Base-by-base conservation (phyloP, 805 yeast species). In the Kazachstania viticola region DNA sequence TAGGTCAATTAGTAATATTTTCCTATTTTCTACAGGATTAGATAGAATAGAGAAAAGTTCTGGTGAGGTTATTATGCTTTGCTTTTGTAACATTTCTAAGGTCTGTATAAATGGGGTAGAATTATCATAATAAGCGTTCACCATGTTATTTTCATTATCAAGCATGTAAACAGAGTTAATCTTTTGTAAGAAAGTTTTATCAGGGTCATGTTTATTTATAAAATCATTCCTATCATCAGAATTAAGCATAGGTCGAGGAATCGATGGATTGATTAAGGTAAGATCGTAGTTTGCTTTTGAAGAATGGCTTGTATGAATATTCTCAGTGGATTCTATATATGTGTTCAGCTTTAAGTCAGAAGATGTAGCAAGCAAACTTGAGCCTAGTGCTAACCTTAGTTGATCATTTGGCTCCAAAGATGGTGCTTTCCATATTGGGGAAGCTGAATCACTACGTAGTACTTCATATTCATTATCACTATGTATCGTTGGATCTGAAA, bases 11-110 rank as follows among this genome's bases (percentile, higher is more conserved):
- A 67, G 32, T 15, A 67, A 36, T 15, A 52, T 14, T 15, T 41
- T 41, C 3, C 39, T 26, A 2, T 72, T 69, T 24, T 66, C 68
- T 35, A 72, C 62, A 19, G 66, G 67, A 34, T 58, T 61, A 32
- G 57, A 61, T 31, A 73, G 52, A 13, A 63, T 61, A 4, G 67
- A 56, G 33, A 72, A 50, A 3, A 71, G 46, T 54, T 60, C 54
- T 17, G 54, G 59, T 8, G 67, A 48, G 1, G 68, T 48, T 4
- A 61, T 53, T 11, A 55, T 48, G 3, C 91, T 88, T 49, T 80
- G 88, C 29, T 46, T 51, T 29, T 55, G 57, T 23, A 54, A 32
- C 21, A 49, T 40, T 27, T 51, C 46, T 27, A 54, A 32, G 15
- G 43, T 39, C 25, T 49, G 49, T 11, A 44, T 40, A 17, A 39